Conservation (phyloP, 139 green algal genomes). For the Ulvella scutata region DNA sequence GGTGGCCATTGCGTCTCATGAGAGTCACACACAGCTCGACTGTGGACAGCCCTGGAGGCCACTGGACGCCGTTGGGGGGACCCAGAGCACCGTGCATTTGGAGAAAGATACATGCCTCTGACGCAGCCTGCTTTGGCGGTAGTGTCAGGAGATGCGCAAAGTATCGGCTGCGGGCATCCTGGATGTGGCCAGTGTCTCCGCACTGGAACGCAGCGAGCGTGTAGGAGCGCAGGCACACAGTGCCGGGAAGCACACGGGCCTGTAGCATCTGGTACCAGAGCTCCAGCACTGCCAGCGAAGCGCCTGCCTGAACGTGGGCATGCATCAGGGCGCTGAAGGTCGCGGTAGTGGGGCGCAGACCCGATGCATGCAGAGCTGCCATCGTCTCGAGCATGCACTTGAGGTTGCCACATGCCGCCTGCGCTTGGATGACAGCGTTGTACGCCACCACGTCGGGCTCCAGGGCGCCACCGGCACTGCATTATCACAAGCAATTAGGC, state of each 20-base stretch:
- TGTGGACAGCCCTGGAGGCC: too few relatives aligned
- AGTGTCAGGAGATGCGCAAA: too few relatives aligned
- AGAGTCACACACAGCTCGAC: too few relatives aligned
- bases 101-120: too few relatives aligned
- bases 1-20: too few relatives aligned
- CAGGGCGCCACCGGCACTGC: neutral
- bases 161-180: too few relatives aligned
- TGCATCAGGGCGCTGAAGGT: neutral
- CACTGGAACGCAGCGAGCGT: neutral
- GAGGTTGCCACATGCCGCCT: neutral
- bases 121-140: too few relatives aligned
- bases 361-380: neutral
- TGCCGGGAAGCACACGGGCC: neutral
- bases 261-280: neutral
- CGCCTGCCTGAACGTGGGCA: neutral
- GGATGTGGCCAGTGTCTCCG: neutral
- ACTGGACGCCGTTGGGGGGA: too few relatives aligned
- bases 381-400: neutral
- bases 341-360: neutral
- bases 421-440: neutral
- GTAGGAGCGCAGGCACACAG: neutral
- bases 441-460: slow-evolving; percentile 1
- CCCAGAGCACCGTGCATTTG: too few relatives aligned
- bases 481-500: neutral
- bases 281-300: neutral